Evolutionary conservation across 495 filamentous ascomycete genomes (phyloP), one percentile per base, ranked within the genome.

Genomic region (Rostrohypoxylon terebratum): DNA sequence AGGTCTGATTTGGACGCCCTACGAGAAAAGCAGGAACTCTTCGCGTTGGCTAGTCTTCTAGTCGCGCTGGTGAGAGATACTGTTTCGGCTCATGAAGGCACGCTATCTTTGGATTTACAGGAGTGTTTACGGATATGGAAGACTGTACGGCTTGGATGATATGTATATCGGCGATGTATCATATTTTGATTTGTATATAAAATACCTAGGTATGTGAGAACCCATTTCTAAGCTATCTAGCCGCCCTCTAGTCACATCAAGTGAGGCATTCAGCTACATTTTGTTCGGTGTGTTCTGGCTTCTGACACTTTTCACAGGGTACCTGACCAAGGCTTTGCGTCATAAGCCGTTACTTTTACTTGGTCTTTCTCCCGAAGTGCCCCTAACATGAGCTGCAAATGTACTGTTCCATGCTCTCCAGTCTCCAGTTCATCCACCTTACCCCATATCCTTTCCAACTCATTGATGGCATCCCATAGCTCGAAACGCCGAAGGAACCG

Each of bases 91-190:
- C 76, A 81, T 18, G 85, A 84, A 66, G 87, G 86, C 18, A 85
- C 83, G 14, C 60, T 90, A 36, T 83, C 87, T 20, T 80, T 85
- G 78, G 88, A 91, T 69, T 75, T 90, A 76, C 86, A 89, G 75
- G 89, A 90, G 66, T 90, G 87, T 66, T 64, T 90, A 68, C 66
- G 82, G 55, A 80, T 88, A 71, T 90, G 88, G 88, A 86, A 83
- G 69, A 85, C 77, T 53, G 87, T 89, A 2, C 71, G 87, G 58
- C 70, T 90, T 8, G 88, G 87, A 3, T 90, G 70, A 64, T 54
- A 13, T 16, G 6, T 18, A 8, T 45, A 18, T 45, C 11, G n/a
- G 7, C 4, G 18, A 18, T 18, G 16, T 45, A 18, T 45, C 16
- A 6, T 44, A 9, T 38, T 38, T 11, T 38, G 8, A 38, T 38